Evolutionary conservation across 805 yeast genomes (phyloP).

Genomic region (Candida schatavii): DNA sequence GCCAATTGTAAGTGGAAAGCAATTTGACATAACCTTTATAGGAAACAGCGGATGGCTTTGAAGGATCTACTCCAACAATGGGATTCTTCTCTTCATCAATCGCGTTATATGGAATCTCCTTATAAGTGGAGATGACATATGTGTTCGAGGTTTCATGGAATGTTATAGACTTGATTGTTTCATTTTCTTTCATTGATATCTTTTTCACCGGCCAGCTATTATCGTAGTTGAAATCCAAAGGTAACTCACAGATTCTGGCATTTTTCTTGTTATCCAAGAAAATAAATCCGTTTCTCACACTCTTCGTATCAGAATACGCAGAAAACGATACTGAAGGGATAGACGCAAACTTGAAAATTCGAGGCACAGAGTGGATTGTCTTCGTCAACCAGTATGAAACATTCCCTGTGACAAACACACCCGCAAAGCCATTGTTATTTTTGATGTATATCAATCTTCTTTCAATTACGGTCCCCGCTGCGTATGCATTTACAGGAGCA

Average conservation of each 20-base stretch:
- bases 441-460: constrained; percentile 61
- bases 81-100: constrained; percentile 71
- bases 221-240: constrained; percentile 50
- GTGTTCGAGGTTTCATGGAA: constrained; percentile 68
- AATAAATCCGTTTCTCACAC: constrained; percentile 52
- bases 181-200: constrained; percentile 42
- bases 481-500: constrained; percentile 76
- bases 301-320: constrained; percentile 40
- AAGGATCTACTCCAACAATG: constrained; percentile 53
- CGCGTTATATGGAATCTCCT: constrained; percentile 58
- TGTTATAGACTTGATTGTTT: constrained; percentile 61
- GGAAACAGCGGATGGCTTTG: constrained; percentile 53
- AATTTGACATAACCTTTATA: constrained; percentile 62
- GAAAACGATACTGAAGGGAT: constrained; percentile 68
- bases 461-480: constrained; percentile 66
- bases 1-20: constrained; percentile 74
- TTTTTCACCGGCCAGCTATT: constrained; percentile 59
- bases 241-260: constrained; percentile 59
- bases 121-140: constrained; percentile 59
- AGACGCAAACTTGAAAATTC: constrained; percentile 64
- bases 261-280: constrained; percentile 68
- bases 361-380: constrained; percentile 58
- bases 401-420: constrained; percentile 70
- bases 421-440: constrained; percentile 54
- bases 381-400: constrained; percentile 70